Base-by-base conservation (phyloP, 306 rosid species). In the Medicago arabica region DNA sequence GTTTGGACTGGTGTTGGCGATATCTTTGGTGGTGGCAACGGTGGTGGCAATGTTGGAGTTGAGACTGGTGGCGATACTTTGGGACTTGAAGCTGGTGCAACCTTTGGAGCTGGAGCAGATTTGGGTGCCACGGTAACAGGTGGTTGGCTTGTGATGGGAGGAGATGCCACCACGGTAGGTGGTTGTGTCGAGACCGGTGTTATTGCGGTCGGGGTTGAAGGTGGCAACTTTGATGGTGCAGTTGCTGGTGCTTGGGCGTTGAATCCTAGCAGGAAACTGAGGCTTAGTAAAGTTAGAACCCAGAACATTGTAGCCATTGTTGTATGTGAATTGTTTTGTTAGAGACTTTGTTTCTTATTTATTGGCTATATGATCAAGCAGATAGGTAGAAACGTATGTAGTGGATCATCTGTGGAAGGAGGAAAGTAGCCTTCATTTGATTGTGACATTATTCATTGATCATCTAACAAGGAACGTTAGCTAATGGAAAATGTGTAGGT, bases 1-100 rank as follows among this genome's bases (percentile, higher is more conserved):
- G 88, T 69, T 73, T 81, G 74, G 9, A 21, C 86, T 11, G 97
- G 96, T 43, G 95, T 28, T 43, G 98, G 98, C 12, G 97, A 77
- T 58, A 82, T 80, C 67, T 49, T 75, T 3, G 96, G 93, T 70
- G 97, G 76, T 17, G 88, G 72, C 80, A 5, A 54, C 7, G 89
- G 84, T 23, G 91, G 88, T 6, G 96, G 92, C 51, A 18, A 65
- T 11, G 70, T 65, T 25, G 70, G 70, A 69, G 91, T 16, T 4
- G 86, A 59, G 38, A 76, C 80, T 13, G 96, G 92, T 23, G 88
- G 83, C 46, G 89, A 78, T 5, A 78, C 79, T 7, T 72, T 74
- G 23, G 92, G 87, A 84, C 87, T 87, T 58, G 59, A 31, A 36
- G 84, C 75, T 2, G 98, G 92, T 46, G 89, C 82, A 49, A 71